Base-by-base conservation (phyloP, 768 basidiomycete species). In the Trametes sanguinea region DNA sequence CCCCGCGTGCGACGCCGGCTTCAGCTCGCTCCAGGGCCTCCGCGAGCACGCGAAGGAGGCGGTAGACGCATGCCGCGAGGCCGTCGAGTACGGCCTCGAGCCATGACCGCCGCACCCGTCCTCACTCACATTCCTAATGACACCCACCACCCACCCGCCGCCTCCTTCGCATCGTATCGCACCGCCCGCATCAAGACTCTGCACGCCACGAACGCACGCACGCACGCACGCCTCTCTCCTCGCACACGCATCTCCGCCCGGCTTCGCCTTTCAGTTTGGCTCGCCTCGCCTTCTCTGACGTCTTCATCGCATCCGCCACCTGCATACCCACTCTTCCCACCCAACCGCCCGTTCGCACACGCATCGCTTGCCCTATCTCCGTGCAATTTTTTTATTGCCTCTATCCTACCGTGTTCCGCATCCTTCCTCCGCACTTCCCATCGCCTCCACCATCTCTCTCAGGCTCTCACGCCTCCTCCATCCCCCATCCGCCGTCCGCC, bases 71-170 rank as follows among this genome's bases (percentile, higher is more conserved):
- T 92, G 90, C 69, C 82, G 81, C 60, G 81, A 81, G 54, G 89
- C 89, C 10, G 89, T 90, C 69, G 84, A 86, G 65, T 92, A 92
- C 73, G 83, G 84, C 27, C 84, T 91, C 60, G 90, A 92, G 72
- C 78, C 64, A 75, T 67, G 64, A 66, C 65, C n/a, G 29, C 51
- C 45, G 44, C 53, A n/a, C 33, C 45, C 57, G 50, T 30, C 17
- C 44, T 32, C 54, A 13, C 40, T 47, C 45, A 22, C 48, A 7
- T 30, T 22, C 54, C 30, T 11, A 8, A 29, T 30, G 42, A 40
- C 46, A 9, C 59, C 33, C 30, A 16, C 27, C 50, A 50, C 16
- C 60, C 47, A 33, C 40, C 39, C n/a, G 52, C 44, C 46, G 6
- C 35, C 42, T 43, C 14, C 14, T 16, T 43, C n/a, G 42, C 42